These are phyloP conservation scores for Trametes elegans DNA, from an alignment of 768 basidiomycete species.

Conservation along the genomic window DNA sequence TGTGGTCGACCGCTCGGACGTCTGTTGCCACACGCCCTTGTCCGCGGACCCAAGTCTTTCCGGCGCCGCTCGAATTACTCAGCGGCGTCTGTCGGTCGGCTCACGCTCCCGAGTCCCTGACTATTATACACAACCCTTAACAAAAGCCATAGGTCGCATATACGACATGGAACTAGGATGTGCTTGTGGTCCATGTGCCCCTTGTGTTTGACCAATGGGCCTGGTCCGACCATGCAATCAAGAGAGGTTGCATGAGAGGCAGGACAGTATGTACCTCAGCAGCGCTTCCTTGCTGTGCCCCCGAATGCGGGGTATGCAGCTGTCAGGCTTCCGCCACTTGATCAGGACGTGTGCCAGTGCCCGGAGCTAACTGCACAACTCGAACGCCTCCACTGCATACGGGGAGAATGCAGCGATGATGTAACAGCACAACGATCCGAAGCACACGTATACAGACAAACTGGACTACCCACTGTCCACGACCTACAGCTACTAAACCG, in stretches of 20 bases:
- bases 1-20: constrained; percentile 10
- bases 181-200: no score
- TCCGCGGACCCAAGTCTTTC: constrained; percentile 11
- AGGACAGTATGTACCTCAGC: neutral
- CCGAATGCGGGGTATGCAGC: neutral
- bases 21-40: constrained; percentile 17
- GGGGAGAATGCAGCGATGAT: neutral
- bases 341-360: no score
- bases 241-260: neutral
- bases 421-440: no score
- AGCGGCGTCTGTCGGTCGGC: constrained; percentile 3
- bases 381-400: no score
- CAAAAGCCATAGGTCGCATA: neutral
- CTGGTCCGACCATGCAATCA: no score
- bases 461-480: no score
- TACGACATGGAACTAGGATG: no score
- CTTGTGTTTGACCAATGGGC: no score
- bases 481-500: neutral
- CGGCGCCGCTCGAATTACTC: constrained; percentile 15
- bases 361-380: no score
- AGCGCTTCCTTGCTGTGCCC: no score
- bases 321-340: no score
- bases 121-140: neutral
- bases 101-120: neutral
- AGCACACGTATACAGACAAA: no score